These are phyloP conservation scores for Tulasnella sp. DNA, from an alignment of 768 basidiomycete species.

Conservation along the genomic window DNA sequence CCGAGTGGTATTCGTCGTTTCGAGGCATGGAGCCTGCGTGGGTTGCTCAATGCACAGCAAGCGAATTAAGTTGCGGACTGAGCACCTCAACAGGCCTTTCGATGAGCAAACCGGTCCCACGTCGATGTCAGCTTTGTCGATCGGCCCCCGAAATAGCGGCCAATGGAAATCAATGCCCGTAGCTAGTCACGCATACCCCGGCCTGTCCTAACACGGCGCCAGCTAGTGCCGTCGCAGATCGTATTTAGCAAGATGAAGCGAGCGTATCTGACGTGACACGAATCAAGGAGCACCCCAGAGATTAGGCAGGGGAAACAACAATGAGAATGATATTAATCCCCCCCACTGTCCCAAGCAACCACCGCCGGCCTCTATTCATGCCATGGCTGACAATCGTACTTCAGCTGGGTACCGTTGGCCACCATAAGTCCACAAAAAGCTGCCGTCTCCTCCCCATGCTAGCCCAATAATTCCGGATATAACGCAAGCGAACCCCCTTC, in stretches of 20 bases:
- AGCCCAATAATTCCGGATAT: neutral
- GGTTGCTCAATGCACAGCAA: neutral
- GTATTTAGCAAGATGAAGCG: neutral
- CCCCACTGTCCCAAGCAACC: too few species aligned
- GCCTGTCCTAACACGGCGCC: neutral
- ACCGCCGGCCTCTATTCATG: neutral
- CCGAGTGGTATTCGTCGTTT: neutral
- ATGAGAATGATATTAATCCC: too few species aligned
- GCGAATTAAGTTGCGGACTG: slow-evolving; percentile 8
- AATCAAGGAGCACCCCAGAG: too few species aligned
- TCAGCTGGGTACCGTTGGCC: neutral
- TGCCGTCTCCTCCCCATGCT: neutral
- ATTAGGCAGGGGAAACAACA: too few species aligned
- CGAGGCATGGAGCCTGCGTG: slow-evolving; percentile 3
- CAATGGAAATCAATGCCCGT: neutral
- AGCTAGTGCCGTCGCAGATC: neutral
- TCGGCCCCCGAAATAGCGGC: neutral
- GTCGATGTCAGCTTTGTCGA: neutral
- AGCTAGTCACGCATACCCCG: neutral
- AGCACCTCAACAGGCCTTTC: slow-evolving; percentile 3
- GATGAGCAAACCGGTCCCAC: neutral
- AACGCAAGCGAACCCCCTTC: neutral
- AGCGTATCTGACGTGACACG: neutral
- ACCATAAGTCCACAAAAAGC: neutral
- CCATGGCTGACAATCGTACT: neutral